Evolutionary conservation across 2,329 filamentous ascomycete genomes (phyloP).

Genomic region (Ceratocystis colombiana): DNA sequence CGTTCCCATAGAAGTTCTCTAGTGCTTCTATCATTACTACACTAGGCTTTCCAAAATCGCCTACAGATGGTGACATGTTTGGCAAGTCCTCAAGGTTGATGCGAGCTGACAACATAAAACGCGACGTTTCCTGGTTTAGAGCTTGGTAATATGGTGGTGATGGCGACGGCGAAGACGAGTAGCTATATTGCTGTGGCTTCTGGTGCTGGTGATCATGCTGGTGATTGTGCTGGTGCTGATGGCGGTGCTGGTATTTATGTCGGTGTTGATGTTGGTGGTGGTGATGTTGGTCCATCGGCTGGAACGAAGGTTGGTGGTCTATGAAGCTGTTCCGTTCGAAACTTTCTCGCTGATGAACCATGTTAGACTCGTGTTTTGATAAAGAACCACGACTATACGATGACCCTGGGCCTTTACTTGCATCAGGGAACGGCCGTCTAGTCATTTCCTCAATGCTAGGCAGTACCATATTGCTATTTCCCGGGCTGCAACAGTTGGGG

Average conservation of each 20-base stretch:
- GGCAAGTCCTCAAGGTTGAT: constrained; percentile 16
- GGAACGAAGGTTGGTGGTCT: background rate
- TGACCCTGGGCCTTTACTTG: background rate
- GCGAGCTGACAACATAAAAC: constrained; percentile 11
- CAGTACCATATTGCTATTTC: background rate
- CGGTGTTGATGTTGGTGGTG: background rate
- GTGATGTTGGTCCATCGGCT: background rate
- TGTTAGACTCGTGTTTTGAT: background rate
- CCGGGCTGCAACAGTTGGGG: background rate
- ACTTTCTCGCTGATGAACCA: background rate
- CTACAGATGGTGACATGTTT: constrained; percentile 14
- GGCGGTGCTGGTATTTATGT: no score
- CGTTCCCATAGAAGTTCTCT: constrained; percentile 17
- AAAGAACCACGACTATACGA: background rate
- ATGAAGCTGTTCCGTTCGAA: background rate
- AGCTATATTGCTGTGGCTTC: background rate
- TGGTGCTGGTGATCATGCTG: background rate
- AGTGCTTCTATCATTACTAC: constrained; percentile 21
- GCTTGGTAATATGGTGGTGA: constrained; percentile 1
- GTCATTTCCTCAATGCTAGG: constrained; percentile 13
- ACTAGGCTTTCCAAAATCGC: constrained; percentile 22
- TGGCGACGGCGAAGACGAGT: background rate
- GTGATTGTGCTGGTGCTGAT: no score
- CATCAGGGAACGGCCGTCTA: background rate
- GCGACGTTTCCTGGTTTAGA: constrained; percentile 7